These are phyloP conservation scores for Aspergillus quadricinctus DNA, from an alignment of 2,329 filamentous ascomycete species.

Conservation along the genomic window DNA sequence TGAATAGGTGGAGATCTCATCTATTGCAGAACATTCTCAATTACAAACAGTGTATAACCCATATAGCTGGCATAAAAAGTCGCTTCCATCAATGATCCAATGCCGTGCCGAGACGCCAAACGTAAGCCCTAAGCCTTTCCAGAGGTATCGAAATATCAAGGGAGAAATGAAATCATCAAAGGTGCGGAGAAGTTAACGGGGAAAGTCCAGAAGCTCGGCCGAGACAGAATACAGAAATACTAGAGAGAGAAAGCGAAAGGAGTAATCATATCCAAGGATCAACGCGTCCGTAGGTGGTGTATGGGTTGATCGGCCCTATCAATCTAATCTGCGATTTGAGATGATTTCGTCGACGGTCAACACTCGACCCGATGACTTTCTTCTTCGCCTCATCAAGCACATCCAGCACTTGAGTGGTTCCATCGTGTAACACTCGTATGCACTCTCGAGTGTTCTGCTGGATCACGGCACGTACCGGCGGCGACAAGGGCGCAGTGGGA, in stretches of 20 bases:
- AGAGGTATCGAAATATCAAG: not conserved
- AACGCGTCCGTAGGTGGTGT: constrained; percentile 17
- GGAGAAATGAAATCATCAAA: not conserved
- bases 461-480: constrained; percentile 16
- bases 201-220: not conserved
- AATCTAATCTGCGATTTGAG: constrained; percentile 40
- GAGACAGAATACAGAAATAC: not conserved
- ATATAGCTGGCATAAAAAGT: not conserved
- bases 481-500: constrained; percentile 15
- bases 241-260: not conserved
- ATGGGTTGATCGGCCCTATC: constrained; percentile 34
- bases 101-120: not conserved
- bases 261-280: constrained; percentile 29
- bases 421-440: constrained; percentile 20
- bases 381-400: constrained; percentile 32
- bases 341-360: constrained; percentile 33
- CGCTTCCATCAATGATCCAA: not conserved
- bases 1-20: not conserved
- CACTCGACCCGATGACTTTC: constrained; percentile 29
- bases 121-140: not conserved
- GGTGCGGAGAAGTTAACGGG: not conserved
- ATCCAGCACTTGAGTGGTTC: constrained; percentile 22
- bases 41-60: not conserved
- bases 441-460: constrained; percentile 24
- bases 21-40: not conserved